Percentiles rank a stretch among this genome's conserved stretches.
Conservation (phyloP, 495 filamentous ascomycete genomes). For the Talaromyces thailandensis region DNA sequence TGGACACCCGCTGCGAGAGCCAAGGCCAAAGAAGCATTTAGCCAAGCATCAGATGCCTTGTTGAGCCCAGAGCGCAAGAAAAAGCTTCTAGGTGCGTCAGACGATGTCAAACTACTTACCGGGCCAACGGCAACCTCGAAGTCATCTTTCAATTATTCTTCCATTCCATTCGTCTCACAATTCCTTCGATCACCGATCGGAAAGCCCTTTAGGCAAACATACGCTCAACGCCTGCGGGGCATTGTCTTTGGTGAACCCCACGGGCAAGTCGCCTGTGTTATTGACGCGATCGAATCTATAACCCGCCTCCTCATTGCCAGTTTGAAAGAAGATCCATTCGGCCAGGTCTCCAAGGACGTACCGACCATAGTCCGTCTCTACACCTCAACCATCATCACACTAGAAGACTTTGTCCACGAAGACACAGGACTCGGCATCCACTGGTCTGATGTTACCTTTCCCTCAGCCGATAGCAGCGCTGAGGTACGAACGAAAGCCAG, state of each 20-base stretch:
- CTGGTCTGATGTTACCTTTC: slow-evolving; percentile 71
- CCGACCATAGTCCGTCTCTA: slow-evolving; percentile 62
- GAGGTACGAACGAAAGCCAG: slow-evolving; percentile 30
- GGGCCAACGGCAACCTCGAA: slow-evolving; percentile 19
- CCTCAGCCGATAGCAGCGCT: slow-evolving; percentile 29
- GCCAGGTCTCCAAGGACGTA: slow-evolving; percentile 74
- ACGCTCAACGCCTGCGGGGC: slow-evolving; percentile 48
- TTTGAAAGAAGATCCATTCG: slow-evolving; percentile 76
- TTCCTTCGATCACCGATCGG: slow-evolving; percentile 47
- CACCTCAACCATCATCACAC: slow-evolving; percentile 51
- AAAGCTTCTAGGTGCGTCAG: slow-evolving; percentile 24
- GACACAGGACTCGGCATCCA: slow-evolving; percentile 46
- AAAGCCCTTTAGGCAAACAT: slow-evolving; percentile 60
- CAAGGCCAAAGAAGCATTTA: slow-evolving; percentile 31
- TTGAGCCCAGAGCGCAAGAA: slow-evolving; percentile 35
- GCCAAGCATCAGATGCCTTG: slow-evolving; percentile 32
- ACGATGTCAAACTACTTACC: slow-evolving; percentile 32
- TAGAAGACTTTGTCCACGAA: slow-evolving; percentile 55
- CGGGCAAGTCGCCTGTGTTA: slow-evolving; percentile 51
- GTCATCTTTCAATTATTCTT: slow-evolving; percentile 17
- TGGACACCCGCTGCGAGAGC: slow-evolving; percentile 36
- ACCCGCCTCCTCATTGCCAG: slow-evolving; percentile 59
- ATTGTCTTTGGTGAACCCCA: slow-evolving; percentile 63
- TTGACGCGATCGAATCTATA: slow-evolving; percentile 64
- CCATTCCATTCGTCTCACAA: slow-evolving; percentile 29